Evolutionary conservation across 2,329 filamentous ascomycete species (phyloP).

Genomic region (Sporothrix mexicana): DNA sequence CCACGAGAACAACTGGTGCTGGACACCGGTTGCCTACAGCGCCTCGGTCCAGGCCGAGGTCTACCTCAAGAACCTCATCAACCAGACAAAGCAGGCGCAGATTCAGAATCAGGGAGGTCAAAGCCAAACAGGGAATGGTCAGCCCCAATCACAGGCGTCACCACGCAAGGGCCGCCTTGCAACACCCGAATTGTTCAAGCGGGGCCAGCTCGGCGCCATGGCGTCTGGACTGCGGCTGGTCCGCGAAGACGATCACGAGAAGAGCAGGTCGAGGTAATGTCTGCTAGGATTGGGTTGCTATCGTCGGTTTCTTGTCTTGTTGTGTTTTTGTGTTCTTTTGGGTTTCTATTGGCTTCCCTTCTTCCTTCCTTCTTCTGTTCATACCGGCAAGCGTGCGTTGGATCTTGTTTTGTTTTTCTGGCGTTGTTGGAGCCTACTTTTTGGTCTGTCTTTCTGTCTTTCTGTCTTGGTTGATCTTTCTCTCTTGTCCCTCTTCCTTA

Average conservation of each 20-base stretch:
- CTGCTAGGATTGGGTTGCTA: not conserved
- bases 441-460: too few relatives aligned
- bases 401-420: not conserved
- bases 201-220: not conserved
- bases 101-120: not conserved
- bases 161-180: not conserved
- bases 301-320: not conserved
- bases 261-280: constrained; percentile 15
- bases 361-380: too few relatives aligned
- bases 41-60: constrained; percentile 83
- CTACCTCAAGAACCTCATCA: constrained; percentile 78
- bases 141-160: too few relatives aligned
- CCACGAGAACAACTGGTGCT: constrained; percentile 75
- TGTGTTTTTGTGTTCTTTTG: not conserved
- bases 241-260: constrained; percentile 35
- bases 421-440: not conserved
- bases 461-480: not conserved
- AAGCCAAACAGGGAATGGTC: too few relatives aligned
- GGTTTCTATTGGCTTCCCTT: too few relatives aligned
- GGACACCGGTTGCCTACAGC: constrained; percentile 84
- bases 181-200: constrained; percentile 48
- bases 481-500: not conserved
- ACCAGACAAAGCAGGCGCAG: constrained; percentile 39
- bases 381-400: not conserved
- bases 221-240: constrained; percentile 36